A percentile compares a stretch with the other conserved stretches of the same genome.
Evolutionary conservation across 306 rosid genomes (phyloP).

Genomic region (Gynostemma pentaphyllum): DNA sequence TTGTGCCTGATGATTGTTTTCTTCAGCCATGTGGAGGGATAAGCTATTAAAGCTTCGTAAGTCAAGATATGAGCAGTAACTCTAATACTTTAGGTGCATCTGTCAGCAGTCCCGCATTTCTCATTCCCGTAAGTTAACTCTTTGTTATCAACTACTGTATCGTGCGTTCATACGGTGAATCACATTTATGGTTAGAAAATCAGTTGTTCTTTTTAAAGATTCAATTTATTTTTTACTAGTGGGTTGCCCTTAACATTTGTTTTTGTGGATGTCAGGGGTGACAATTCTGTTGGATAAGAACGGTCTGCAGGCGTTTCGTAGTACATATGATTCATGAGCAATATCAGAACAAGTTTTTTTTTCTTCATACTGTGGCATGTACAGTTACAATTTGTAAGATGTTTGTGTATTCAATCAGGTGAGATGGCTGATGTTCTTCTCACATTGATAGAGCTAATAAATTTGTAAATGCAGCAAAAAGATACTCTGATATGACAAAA

Average conservation of each 20-base stretch:
- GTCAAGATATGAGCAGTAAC: conserved; percentile 39
- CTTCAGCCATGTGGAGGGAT: conserved; percentile 87
- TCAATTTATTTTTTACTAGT: background rate
- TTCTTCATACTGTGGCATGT: no score
- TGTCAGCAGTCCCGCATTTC: background rate
- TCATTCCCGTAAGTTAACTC: background rate
- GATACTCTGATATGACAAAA: no score
- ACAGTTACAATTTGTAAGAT: conserved; percentile 10
- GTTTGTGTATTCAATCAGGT: background rate
- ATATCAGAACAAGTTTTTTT: no score
- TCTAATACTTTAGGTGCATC: background rate
- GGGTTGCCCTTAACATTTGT: background rate
- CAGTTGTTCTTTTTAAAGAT: no score
- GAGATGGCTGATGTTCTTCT: conserved; percentile 6
- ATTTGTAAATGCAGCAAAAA: background rate
- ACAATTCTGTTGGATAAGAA: background rate
- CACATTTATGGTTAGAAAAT: no score
- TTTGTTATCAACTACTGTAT: background rate
- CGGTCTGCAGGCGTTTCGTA: background rate
- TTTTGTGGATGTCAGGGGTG: background rate
- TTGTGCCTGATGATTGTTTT: conserved; percentile 14
- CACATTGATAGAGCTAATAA: background rate
- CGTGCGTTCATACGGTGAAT: background rate
- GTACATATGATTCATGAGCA: background rate
- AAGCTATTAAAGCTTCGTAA: conserved; percentile 58